Conservation (phyloP, 2,329 filamentous ascomycete species). For the Tolypocladium capitatum region DNA sequence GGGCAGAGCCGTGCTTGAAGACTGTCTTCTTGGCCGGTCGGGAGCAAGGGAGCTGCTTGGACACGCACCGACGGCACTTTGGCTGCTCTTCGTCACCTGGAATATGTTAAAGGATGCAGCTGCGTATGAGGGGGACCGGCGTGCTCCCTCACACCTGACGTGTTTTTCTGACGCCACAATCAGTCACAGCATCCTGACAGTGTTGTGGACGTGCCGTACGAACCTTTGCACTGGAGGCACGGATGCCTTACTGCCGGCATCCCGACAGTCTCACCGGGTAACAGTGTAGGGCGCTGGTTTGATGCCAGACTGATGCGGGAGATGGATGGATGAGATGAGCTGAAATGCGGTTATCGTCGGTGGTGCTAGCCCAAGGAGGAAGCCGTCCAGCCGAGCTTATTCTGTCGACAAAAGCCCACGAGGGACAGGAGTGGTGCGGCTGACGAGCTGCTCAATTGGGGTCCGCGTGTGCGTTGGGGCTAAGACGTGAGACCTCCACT, state of each 20-base stretch:
- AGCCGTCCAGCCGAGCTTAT: background rate
- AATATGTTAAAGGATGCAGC: too few species aligned
- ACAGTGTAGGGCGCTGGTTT: too few species aligned
- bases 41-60: constrained; percentile 19
- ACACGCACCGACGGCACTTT: constrained; percentile 19
- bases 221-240: constrained; percentile 23
- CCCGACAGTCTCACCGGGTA: too few species aligned
- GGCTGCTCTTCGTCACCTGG: constrained; percentile 26
- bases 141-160: constrained; percentile 23
- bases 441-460: too few species aligned
- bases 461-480: too few species aligned
- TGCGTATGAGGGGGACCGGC: too few species aligned
- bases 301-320: too few species aligned
- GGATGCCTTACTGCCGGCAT: constrained; percentile 21
- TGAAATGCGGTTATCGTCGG: background rate
- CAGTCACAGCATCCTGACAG: background rate
- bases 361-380: background rate
- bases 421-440: too few species aligned
- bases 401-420: too few species aligned
- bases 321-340: too few species aligned
- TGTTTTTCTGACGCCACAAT: constrained; percentile 16
- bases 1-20: constrained; percentile 21
- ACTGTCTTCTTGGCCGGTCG: constrained; percentile 21
- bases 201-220: accelerated
- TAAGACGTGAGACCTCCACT: too few species aligned